These are phyloP conservation scores for Nematocida major DNA, from an alignment of 371 early-diverging fungal species.

Conservation along the genomic window DNA sequence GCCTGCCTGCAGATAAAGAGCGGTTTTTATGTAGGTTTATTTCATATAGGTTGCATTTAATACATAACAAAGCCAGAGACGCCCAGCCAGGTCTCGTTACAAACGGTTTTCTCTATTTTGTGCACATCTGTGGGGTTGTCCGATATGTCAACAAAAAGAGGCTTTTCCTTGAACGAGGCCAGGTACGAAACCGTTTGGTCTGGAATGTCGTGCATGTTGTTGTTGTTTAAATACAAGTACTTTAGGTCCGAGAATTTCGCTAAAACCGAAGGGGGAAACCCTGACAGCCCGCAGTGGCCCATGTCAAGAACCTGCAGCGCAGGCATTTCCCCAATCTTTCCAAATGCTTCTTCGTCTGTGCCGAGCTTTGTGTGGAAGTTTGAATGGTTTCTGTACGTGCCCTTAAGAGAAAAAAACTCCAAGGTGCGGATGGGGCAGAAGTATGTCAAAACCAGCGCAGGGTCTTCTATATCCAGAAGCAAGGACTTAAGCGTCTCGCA, in stretches of 20 bases:
- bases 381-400: conserved; percentile 4
- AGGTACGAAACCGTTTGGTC: conserved; percentile 11
- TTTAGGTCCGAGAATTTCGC: not conserved
- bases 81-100: conserved; percentile 39
- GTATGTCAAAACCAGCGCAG: conserved; percentile 24
- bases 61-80: conserved; percentile 34
- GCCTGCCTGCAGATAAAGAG: not conserved
- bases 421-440: conserved; percentile 27
- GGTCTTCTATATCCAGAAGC: conserved; percentile 46
- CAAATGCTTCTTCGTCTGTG: not conserved
- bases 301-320: conserved; percentile 24
- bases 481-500: conserved; percentile 18
- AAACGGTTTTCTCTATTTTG: not conserved
- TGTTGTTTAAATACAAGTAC: conserved; percentile 45
- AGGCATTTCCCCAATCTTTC: conserved; percentile 13
- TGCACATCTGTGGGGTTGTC: not conserved
- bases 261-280: conserved; percentile 6
- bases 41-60: not conserved
- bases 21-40: not conserved
- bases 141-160: conserved; percentile 34
- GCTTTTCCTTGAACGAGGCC: not conserved
- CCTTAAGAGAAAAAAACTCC: conserved; percentile 24
- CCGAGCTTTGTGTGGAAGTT: not conserved
- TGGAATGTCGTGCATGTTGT: not conserved
- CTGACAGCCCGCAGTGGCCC: conserved; percentile 7